phyloP scores from a whole-genome alignment of 1,284 basidiomycete species.

The Kwoniella shivajii region DNA sequence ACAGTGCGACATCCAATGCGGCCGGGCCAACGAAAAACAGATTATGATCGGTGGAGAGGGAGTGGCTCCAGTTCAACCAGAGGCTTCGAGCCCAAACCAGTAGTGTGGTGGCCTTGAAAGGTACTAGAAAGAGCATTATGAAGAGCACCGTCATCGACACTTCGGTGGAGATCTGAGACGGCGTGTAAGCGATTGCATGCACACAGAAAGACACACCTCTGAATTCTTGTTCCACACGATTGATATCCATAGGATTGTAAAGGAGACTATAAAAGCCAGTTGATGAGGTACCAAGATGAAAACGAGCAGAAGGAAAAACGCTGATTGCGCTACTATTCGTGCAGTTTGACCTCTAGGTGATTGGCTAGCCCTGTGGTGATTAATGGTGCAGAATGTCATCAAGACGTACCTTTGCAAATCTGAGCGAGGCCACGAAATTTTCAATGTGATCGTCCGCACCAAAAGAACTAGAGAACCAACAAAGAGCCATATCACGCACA shows the following conservation, averaged over 20 bases:
- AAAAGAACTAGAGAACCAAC: neutral
- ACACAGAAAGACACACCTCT: neutral
- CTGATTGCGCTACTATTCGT: too few relatives aligned
- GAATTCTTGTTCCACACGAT: conserved; percentile 48
- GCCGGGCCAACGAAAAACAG: conserved; percentile 24
- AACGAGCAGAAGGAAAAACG: conserved; percentile 63
- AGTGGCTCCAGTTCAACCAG: conserved; percentile 28
- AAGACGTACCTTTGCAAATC: neutral
- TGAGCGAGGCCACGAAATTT: neutral
- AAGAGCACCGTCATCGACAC: conserved; percentile 64
- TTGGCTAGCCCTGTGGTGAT: too few relatives aligned
- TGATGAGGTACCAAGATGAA: conserved; percentile 83
- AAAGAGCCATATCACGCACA: conserved; percentile 6
- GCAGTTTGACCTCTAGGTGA: too few relatives aligned
- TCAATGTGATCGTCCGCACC: neutral
- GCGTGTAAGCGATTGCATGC: conserved; percentile 17
- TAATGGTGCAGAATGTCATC: neutral
- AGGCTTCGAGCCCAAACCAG: conserved; percentile 86
- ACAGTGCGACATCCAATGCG: conserved; percentile 53
- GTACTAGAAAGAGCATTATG: conserved; percentile 80
- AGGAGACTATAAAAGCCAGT: conserved; percentile 80
- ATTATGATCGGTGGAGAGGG: conserved; percentile 31
- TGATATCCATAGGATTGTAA: conserved; percentile 72
- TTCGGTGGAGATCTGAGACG: conserved; percentile 32
- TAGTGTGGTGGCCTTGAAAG: conserved; percentile 75